Base-by-base conservation (phyloP, 208 protist genomes). In the Acanthamoeba sp. region DNA sequence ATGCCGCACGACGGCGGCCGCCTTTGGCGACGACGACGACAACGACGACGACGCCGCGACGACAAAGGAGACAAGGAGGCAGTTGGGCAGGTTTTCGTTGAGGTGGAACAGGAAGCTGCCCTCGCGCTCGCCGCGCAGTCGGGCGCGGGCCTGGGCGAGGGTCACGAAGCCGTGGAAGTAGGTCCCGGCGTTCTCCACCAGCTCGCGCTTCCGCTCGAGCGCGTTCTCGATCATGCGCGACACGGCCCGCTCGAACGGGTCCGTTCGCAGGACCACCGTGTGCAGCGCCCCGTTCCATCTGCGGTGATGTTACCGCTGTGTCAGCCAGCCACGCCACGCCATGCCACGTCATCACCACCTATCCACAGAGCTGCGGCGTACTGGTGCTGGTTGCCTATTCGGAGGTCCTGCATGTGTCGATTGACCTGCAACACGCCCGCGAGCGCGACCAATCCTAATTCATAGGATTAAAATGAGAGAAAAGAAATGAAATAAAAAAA, bases 181-280 rank as follows among this genome's bases (percentile, higher is more conserved):
- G 69, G 69, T 78, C 29, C 69, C 69, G 1, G 69, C 69, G 36
- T 40, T 78, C 69, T 78, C 69, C 29, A 78, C 32, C 14, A 78
- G 69, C 18, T 78, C 69, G 29, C 69, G 29, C 36, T 78, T 78
- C 29, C 69, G 69, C 18, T 78, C 69, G 34, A 78, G 36, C 36
- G 69, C 69, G 36, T 78, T 78, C 69, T 78, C 69, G 69, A 78
- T 78, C 69, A 78, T 78, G 34, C 69, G 69, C 69, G 69, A 78
- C 29, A 78, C 29, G 16, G 69, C 32, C 36, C 69, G 69, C 36
- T 78, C 69, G 36, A 78, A 78, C 69, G 69, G 69, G 36, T 78
- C 69, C 9, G n/a, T 20, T 14, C 69, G 69, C 69, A 78, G 29
- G 16, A 78, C 69, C 16, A 42, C 36, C 36, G 69, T 78, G 69